Conservation (phyloP, 495 filamentous ascomycete genomes). For the Podospora conica region DNA sequence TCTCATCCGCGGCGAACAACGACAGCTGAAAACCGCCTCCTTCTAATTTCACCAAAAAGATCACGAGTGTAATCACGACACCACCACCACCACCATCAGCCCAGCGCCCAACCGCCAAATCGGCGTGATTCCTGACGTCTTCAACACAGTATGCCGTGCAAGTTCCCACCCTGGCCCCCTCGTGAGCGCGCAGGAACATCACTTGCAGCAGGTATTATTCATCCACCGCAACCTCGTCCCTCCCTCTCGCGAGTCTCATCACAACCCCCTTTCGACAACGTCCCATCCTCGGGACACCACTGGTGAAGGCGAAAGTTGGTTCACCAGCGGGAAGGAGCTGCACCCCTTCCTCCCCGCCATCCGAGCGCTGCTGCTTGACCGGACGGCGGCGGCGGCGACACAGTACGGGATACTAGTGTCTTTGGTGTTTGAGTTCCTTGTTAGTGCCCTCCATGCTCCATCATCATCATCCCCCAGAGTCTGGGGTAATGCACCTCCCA, state of each 20-base stretch:
- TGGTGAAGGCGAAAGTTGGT: neutral
- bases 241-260: neutral
- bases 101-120: constrained; percentile 4
- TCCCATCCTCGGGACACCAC: no score
- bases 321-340: neutral
- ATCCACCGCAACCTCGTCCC: neutral
- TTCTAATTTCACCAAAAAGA: neutral
- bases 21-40: neutral
- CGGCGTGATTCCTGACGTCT: constrained; percentile 8
- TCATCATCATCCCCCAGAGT: constrained; percentile 7
- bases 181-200: neutral
- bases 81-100: neutral
- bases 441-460: neutral
- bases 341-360: neutral
- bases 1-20: neutral
- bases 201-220: neutral
- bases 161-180: neutral
- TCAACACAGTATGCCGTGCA: neutral
- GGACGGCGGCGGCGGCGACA: no score
- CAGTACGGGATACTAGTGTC: neutral
- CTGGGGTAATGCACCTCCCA: constrained; percentile 9
- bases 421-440: neutral
- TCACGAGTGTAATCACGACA: neutral
- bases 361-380: neutral
- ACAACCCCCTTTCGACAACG: neutral